Conservation (phyloP, 73 alveolate genomes). For the Paramecium octaurelia region DNA sequence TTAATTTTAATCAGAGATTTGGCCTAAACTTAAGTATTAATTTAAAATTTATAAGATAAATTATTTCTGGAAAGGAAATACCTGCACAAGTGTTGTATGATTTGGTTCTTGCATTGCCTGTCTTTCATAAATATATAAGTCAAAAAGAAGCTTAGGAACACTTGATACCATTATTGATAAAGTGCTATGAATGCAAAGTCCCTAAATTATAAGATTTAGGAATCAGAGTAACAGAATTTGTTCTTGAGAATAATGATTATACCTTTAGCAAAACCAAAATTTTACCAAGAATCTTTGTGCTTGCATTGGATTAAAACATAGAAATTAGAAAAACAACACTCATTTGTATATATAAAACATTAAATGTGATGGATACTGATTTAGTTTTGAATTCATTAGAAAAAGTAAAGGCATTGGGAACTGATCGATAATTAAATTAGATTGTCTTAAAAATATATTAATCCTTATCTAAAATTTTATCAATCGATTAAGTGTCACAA, state of each 20-base stretch:
- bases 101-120: slow-evolving; percentile 18
- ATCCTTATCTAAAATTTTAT: not conserved
- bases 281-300: slow-evolving; percentile 12
- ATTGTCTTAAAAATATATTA: slow-evolving; percentile 34
- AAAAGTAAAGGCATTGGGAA: slow-evolving; percentile 14
- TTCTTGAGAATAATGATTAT: slow-evolving; percentile 9
- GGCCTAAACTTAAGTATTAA: slow-evolving; percentile 31
- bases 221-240: slow-evolving; percentile 11
- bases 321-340: slow-evolving; percentile 24
- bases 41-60: not conserved
- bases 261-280: not conserved
- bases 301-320: not conserved
- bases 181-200: slow-evolving; percentile 44
- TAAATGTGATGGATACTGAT: not conserved
- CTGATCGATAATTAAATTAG: slow-evolving; percentile 30
- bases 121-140: slow-evolving; percentile 29
- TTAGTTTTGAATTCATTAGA: not conserved
- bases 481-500: not conserved
- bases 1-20: slow-evolving; percentile 11
- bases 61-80: slow-evolving; percentile 31
- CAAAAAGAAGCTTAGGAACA: not conserved
- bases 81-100: slow-evolving; percentile 46
- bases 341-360: slow-evolving; percentile 12
- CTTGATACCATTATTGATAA: slow-evolving; percentile 28
- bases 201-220: slow-evolving; percentile 39